Conservation (phyloP, 2,329 filamentous ascomycete species). For the Penicillium sp. region DNA sequence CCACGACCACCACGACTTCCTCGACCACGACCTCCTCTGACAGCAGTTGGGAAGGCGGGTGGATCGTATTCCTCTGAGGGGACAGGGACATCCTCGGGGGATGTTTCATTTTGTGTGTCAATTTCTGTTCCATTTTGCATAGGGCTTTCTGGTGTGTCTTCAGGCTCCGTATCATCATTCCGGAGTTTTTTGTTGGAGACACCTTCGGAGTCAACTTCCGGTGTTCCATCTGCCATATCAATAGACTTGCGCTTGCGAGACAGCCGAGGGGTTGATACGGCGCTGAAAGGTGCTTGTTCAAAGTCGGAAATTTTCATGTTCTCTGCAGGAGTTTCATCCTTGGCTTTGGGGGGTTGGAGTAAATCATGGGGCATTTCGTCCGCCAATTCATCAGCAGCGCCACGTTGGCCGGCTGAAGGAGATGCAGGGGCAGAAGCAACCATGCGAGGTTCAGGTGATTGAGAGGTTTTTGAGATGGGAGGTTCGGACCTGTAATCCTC, state of each 20-base stretch:
- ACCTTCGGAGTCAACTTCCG: conserved; percentile 16
- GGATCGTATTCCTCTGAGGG: conserved; percentile 4
- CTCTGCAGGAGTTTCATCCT: neutral
- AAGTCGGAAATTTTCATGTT: conserved; percentile 1
- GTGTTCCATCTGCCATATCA: conserved; percentile 21
- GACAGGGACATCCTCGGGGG: conserved; percentile 13
- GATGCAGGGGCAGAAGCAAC: conserved; percentile 15
- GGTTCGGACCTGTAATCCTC: conserved; percentile 11
- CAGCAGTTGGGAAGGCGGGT: neutral
- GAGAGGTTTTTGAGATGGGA: conserved; percentile 17
- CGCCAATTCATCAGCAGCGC: conserved; percentile 1
- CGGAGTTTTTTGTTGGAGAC: conserved; percentile 32
- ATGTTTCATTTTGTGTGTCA: conserved; percentile 21
- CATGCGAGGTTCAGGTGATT: conserved; percentile 10
- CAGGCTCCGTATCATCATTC: conserved; percentile 30
- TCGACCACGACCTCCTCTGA: conserved; percentile 18
- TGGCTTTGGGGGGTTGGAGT: neutral
- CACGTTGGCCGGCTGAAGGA: conserved; percentile 10
- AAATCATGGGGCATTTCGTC: conserved; percentile 1
- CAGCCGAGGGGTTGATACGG: conserved; percentile 13
- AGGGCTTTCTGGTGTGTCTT: conserved; percentile 21
- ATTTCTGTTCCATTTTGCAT: conserved; percentile 25
- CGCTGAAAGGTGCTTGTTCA: conserved; percentile 1
- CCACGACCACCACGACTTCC: conserved; percentile 26
- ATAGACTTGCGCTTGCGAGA: conserved; percentile 31